Percentiles rank a stretch among this genome's conserved stretches.
Evolutionary conservation across 1,284 basidiomycete genomes (phyloP).

Genomic region (Stygiomarasmius scandens): DNA sequence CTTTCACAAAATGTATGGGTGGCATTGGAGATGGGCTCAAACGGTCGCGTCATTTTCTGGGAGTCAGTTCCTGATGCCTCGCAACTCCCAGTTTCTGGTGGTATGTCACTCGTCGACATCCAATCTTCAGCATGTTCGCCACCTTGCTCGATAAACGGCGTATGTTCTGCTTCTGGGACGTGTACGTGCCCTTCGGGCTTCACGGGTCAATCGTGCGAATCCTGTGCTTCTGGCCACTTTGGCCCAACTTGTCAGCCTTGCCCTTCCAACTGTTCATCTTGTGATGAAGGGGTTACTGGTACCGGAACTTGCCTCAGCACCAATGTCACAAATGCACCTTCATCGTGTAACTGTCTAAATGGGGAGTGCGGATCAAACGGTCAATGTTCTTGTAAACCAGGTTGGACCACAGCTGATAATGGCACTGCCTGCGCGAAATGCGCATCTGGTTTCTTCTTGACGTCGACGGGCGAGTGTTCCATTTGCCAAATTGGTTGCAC

Average conservation of each 20-base stretch:
- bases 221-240: slow-evolving; percentile 72
- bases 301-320: slow-evolving; percentile 66
- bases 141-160: slow-evolving; percentile 67
- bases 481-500: slow-evolving; percentile 76
- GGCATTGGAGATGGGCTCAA: slow-evolving; percentile 55
- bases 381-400: slow-evolving; percentile 72
- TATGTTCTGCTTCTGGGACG: slow-evolving; percentile 68
- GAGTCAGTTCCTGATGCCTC: slow-evolving; percentile 75
- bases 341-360: slow-evolving; percentile 77
- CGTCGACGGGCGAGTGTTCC: slow-evolving; percentile 70
- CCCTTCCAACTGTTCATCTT: slow-evolving; percentile 63
- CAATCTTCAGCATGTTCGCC: slow-evolving; percentile 73
- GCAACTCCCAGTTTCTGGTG: slow-evolving; percentile 59
- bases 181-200: slow-evolving; percentile 76
- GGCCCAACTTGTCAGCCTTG: slow-evolving; percentile 71
- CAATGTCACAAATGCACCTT: slow-evolving; percentile 51
- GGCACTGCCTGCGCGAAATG: slow-evolving; percentile 77
- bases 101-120: slow-evolving; percentile 62
- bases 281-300: slow-evolving; percentile 78
- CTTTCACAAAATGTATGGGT: slow-evolving; percentile 69
- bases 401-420: slow-evolving; percentile 71
- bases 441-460: slow-evolving; percentile 72
- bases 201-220: slow-evolving; percentile 75
- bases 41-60: slow-evolving; percentile 68
- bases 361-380: slow-evolving; percentile 69